These are phyloP conservation scores for Penicillium brevicompactum DNA, from an alignment of 2,329 filamentous ascomycete genomes.

Conservation along the genomic window DNA sequence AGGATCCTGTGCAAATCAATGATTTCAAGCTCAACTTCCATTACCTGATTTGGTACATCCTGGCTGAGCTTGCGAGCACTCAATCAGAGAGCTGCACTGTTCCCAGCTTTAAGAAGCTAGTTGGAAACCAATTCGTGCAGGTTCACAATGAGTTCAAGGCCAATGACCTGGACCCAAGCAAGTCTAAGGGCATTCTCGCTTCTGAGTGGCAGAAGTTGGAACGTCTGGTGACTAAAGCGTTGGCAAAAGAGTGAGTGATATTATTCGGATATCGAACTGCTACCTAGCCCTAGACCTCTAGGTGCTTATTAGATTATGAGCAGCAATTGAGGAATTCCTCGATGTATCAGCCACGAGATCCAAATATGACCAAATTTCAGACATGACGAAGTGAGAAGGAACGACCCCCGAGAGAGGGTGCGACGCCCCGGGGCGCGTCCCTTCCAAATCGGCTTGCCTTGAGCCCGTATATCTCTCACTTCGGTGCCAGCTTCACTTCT, in stretches of 20 bases:
- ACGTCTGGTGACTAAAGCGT: slow-evolving; percentile 28
- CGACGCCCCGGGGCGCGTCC: no score
- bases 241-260: slow-evolving; percentile 29
- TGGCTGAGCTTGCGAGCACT: slow-evolving; percentile 29
- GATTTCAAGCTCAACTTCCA: slow-evolving; percentile 32
- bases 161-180: slow-evolving; percentile 29
- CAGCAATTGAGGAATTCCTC: no score
- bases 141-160: slow-evolving; percentile 30
- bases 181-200: slow-evolving; percentile 24
- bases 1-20: slow-evolving; percentile 21
- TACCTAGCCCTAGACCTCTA: no score
- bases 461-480: no score
- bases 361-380: no score
- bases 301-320: no score
- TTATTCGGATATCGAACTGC: no score
- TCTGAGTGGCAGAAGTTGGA: slow-evolving; percentile 56
- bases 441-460: no score
- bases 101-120: slow-evolving; percentile 32
- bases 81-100: slow-evolving; percentile 31
- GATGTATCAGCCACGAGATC: no score
- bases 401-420: no score
- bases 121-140: slow-evolving; percentile 27
- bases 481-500: no score
- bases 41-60: slow-evolving; percentile 38
- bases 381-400: no score